Evolutionary conservation across 495 filamentous ascomycete genomes (phyloP), one percentile per base, ranked within the genome.

Genomic region (Penicillium mononematosum): DNA sequence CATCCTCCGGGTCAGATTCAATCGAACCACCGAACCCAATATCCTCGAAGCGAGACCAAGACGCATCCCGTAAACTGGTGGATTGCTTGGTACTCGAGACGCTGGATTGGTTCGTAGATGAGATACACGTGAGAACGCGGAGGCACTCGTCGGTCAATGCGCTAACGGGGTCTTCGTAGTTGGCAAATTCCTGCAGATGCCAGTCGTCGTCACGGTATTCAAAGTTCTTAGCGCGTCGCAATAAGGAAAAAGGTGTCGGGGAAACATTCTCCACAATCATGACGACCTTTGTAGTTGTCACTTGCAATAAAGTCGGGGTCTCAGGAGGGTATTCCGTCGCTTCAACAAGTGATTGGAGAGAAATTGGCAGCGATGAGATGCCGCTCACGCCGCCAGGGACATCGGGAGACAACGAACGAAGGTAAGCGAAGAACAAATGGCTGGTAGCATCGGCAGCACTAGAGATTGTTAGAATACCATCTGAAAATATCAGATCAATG

Each of bases 241-340:
- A 76, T 29, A 98, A 80, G 39, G 94, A 81, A 72, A 98, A 97
- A 7, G 94, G 94, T 0, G 93, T 97, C 1, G 94, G 91, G 2
- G 94, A 98, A 22, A 98, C 93, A 6, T 87, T 88, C 58, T 97
- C 91, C 31, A 98, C 94, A 59, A 96, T 93, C 90, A 98, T 96
- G 41, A 93, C 88, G 5, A 98, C 92, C 66, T 90, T 91, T 50
- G 91, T 86, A 4, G 92, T 95, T 0, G 85, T 77, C 7, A 87
- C 85, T 63, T 94, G 89, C 58, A 96, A 79, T 20, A 95, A 80
- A 1, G 82, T 80, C 5, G 91, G 89, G 38, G 83, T 83, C 62
- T 90, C 85, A 8, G 94, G 94, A 2, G 94, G 94, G 64, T 98
- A 98, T 73, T 97, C 92, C 49, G 94, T 96, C 51, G 93, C 91